These are phyloP conservation scores for Tuber brumale DNA, from an alignment of 495 filamentous ascomycete genomes.

Conservation along the genomic window DNA sequence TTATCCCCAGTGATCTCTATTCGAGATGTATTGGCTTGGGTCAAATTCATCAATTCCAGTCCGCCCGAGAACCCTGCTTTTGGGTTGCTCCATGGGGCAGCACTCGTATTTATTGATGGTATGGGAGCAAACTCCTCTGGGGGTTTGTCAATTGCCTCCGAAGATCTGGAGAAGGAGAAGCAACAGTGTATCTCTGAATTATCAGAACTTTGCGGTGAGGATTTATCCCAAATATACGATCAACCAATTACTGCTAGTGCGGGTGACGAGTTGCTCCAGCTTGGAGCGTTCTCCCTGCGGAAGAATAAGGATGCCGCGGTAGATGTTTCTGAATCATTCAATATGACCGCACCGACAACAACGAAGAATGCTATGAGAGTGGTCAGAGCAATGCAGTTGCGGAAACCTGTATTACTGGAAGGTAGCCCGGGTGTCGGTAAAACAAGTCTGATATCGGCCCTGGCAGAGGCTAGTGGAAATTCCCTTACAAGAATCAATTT, in stretches of 20 bases:
- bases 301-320: slow-evolving; percentile 47
- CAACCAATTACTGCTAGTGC: slow-evolving; percentile 44
- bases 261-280: slow-evolving; percentile 49
- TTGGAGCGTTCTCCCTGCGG: slow-evolving; percentile 68
- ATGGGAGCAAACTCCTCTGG: slow-evolving; percentile 90
- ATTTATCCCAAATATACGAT: slow-evolving; percentile 59
- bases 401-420: slow-evolving; percentile 87
- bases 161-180: slow-evolving; percentile 53
- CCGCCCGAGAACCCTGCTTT: slow-evolving; percentile 49
- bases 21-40: slow-evolving; percentile 85
- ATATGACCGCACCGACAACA: slow-evolving; percentile 81
- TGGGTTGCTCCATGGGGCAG: slow-evolving; percentile 74
- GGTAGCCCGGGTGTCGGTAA: slow-evolving; percentile 97
- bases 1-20: slow-evolving; percentile 64
- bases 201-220: slow-evolving; percentile 55
- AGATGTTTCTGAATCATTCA: slow-evolving; percentile 55
- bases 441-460: slow-evolving; percentile 80
- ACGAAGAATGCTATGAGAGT: slow-evolving; percentile 83
- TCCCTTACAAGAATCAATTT: slow-evolving; percentile 89
- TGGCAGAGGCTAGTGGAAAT: slow-evolving; percentile 69
- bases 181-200: slow-evolving; percentile 66
- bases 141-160: slow-evolving; percentile 56
- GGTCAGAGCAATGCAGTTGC: slow-evolving; percentile 77
- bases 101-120: slow-evolving; percentile 92
- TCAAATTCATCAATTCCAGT: slow-evolving; percentile 77